Evolutionary conservation across 2,329 filamentous ascomycete genomes (phyloP), one percentile per base, ranked within the genome.

Genomic region (Aspergillus texensis): DNA sequence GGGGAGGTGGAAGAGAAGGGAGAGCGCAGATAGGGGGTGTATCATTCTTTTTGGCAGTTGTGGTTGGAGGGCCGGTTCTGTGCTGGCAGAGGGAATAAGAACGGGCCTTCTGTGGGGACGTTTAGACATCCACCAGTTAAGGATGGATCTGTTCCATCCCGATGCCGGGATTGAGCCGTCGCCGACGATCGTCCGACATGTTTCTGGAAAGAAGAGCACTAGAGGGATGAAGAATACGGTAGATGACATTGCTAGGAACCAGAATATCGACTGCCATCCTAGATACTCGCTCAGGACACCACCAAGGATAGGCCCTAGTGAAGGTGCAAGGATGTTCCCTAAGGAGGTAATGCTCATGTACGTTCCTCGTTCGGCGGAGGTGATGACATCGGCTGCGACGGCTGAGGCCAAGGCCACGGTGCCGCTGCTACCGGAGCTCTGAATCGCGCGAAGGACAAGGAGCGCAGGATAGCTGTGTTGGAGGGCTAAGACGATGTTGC

Each of bases 241-340:
- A 0, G 76, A 70, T 5, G 77, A 78, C 43, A 91, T 89, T 46
- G 85, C 80, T 46, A 89, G 83, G 70, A 91, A 89, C 88, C 88
- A 91, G 71, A 91, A 91, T 61, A 90, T 87, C 60, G 68, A 71
- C 14, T 72, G 80, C 89, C 89, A 91, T 24, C 87, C 86, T 0
- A 89, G 82, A 67, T 85, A 89, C 68, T 91, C 80, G 21, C 84
- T 83, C 32, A 92, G 75, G 1, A 91, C 67, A 0, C 89, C 90
- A 19, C 89, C 89, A 2, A 91, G 78, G 1, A 90, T 82, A 0
- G 85, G 84, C 0, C 81, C 83, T 10, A 86, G 64, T 0, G 82
- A 80, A 6, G 82, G 82, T 0, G 79, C 82, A 24, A 84, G 72
- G 21, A 76, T 71, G 21, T 70, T 72, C 2, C 72, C 74, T 1